Conservation (phyloP, 2,329 filamentous ascomycete genomes). For the Aspergillus unguis region DNA sequence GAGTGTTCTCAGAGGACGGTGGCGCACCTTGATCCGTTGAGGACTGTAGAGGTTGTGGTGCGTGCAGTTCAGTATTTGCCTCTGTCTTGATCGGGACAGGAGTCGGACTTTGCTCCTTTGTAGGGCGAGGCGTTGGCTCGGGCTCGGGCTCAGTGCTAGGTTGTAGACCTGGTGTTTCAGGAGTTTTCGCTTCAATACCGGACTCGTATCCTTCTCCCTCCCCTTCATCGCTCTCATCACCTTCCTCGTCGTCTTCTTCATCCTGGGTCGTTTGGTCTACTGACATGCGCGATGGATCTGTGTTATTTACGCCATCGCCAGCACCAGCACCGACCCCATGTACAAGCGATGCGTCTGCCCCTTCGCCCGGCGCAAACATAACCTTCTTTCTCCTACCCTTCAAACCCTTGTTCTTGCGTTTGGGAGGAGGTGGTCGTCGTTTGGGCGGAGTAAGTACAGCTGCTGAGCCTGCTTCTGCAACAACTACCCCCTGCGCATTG, state of each 20-base stretch:
- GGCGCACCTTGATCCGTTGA: not conserved
- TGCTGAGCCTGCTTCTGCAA: conserved; percentile 48
- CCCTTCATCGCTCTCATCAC: conserved; percentile 48
- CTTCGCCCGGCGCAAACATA: conserved; percentile 51
- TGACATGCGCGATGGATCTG: conserved; percentile 41
- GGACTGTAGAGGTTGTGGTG: conserved; percentile 5
- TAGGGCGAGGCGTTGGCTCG: conserved; percentile 9
- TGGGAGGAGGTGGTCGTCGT: conserved; percentile 70
- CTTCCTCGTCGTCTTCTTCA: conserved; percentile 49
- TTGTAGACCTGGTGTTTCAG: conserved; percentile 35
- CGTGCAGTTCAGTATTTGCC: not conserved
- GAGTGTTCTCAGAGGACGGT: conserved; percentile 1
- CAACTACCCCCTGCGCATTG: conserved; percentile 59
- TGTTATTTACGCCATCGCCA: conserved; percentile 40
- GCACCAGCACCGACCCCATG: conserved; percentile 39
- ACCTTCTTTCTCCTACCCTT: conserved; percentile 74
- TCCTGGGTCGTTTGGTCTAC: conserved; percentile 45
- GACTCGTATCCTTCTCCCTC: conserved; percentile 53
- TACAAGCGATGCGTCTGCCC: conserved; percentile 33
- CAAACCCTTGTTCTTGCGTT: conserved; percentile 75
- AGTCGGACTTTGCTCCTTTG: not conserved
- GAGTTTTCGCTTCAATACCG: conserved; percentile 45
- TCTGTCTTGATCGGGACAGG: conserved; percentile 7
- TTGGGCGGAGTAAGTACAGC: conserved; percentile 48
- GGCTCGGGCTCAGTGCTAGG: conserved; percentile 19